Evolutionary conservation across 1,139 yeast species (phyloP).

Genomic region (Kodamaea derodonti): DNA sequence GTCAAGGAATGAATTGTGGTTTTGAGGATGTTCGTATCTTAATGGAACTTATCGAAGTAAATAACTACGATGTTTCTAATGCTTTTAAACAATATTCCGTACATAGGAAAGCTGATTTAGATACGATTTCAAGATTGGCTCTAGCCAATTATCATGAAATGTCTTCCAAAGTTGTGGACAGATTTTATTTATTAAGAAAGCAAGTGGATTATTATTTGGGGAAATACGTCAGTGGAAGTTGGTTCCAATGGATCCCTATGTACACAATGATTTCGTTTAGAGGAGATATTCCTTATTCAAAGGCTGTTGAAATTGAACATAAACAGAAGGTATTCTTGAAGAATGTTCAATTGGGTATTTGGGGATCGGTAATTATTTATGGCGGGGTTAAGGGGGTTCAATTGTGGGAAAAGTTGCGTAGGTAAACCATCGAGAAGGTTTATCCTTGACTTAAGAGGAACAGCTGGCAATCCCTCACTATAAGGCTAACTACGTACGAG

Average conservation of each 20-base stretch:
- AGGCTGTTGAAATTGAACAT: constrained; percentile 56
- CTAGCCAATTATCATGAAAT: constrained; percentile 81
- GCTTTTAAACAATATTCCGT: constrained; percentile 60
- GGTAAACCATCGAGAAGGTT: no score
- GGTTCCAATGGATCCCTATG: constrained; percentile 75
- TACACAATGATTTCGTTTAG: constrained; percentile 92
- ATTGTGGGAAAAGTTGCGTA: constrained; percentile 13
- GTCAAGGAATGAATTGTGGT: constrained; percentile 97
- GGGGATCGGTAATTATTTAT: constrained; percentile 13
- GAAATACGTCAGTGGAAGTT: constrained; percentile 32
- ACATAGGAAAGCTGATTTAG: constrained; percentile 60
- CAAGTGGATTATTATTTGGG: constrained; percentile 65
- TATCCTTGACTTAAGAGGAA: no score
- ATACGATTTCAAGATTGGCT: constrained; percentile 75
- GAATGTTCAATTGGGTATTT: constrained; percentile 21
- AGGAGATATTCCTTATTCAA: constrained; percentile 73
- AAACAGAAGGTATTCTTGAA: constrained; percentile 46
- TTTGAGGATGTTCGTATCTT: constrained; percentile 82
- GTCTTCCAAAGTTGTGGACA: constrained; percentile 78
- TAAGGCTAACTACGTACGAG: no score
- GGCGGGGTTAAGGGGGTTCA: constrained; percentile 19
- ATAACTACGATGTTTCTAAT: constrained; percentile 34
- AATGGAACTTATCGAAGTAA: constrained; percentile 49
- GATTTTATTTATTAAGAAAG: constrained; percentile 60
- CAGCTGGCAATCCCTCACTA: no score